Conservation (phyloP, 2,329 filamentous ascomycete genomes). For the Xylariaceae sp. region DNA sequence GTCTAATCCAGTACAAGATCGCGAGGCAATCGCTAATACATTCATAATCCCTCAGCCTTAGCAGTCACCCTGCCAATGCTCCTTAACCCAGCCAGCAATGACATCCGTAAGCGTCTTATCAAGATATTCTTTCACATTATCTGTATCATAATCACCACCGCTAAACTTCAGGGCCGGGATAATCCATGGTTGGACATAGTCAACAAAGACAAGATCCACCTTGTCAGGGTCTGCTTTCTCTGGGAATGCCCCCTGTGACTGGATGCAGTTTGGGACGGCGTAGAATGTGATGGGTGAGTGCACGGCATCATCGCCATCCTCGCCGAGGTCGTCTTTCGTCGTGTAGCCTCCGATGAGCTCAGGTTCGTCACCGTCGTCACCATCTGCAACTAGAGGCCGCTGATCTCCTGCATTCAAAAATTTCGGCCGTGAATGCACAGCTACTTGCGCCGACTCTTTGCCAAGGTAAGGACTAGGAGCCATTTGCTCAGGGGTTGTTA, state of each 20-base stretch:
- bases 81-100: constrained; percentile 62
- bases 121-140: constrained; percentile 58
- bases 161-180: constrained; percentile 72
- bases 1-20: too few relatives aligned
- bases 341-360: constrained; percentile 71
- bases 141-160: constrained; percentile 55
- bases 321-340: constrained; percentile 81
- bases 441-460: constrained; percentile 8
- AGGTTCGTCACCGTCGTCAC: constrained; percentile 32
- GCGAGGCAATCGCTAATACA: too few relatives aligned
- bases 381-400: constrained; percentile 27
- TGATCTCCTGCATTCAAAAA: constrained; percentile 29
- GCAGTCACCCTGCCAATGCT: constrained; percentile 62
- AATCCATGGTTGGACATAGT: constrained; percentile 87
- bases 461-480: constrained; percentile 25
- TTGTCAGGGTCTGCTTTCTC: constrained; percentile 62
- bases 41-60: too few relatives aligned
- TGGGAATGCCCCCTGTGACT: constrained; percentile 70
- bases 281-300: constrained; percentile 79
- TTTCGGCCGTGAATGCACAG: constrained; percentile 2
- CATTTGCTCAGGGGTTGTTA: constrained; percentile 57
- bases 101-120: constrained; percentile 62
- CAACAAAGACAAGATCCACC: constrained; percentile 89
- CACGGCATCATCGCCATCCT: constrained; percentile 88
- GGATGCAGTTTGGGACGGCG: constrained; percentile 81